These are phyloP conservation scores for Klebsormidium nitens DNA, from an alignment of 139 green algal species.

Conservation along the genomic window DNA sequence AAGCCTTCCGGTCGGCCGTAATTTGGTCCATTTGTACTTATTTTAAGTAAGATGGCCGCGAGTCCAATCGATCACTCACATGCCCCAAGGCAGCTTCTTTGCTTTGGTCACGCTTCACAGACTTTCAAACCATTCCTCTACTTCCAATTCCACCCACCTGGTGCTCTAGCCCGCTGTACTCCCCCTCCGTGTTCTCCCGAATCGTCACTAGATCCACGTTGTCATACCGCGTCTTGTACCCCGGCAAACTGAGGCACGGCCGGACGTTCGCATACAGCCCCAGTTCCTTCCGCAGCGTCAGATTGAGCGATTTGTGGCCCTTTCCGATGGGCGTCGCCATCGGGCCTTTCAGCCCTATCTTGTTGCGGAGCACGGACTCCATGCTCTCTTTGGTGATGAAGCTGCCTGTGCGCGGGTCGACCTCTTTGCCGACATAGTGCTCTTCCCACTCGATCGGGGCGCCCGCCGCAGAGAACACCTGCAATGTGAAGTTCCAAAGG, in stretches of 20 bases:
- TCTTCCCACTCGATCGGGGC: slow-evolving; percentile 86
- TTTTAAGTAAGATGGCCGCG: too few species aligned
- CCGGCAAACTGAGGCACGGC: slow-evolving; percentile 88
- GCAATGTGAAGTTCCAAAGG: too few species aligned
- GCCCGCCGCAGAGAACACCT: slow-evolving; percentile 70
- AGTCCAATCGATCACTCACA: too few species aligned
- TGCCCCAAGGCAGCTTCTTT: too few species aligned
- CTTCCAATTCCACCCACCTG: slow-evolving; percentile 70
- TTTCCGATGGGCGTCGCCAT: slow-evolving; percentile 98
- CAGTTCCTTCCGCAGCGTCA: slow-evolving; percentile 94
- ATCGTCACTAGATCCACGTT: slow-evolving; percentile 92
- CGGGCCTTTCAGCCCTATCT: slow-evolving; percentile 88
- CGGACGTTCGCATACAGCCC: slow-evolving; percentile 93
- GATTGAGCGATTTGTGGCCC: slow-evolving; percentile 83
- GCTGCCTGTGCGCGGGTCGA: slow-evolving; percentile 76
- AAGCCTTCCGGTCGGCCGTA: too few species aligned
- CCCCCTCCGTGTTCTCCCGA: slow-evolving; percentile 95
- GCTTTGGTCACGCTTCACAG: too few species aligned
- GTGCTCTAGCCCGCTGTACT: slow-evolving; percentile 94
- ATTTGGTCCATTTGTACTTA: too few species aligned
- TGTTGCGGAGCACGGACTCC: slow-evolving; percentile 74
- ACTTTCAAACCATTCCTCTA: too few species aligned
- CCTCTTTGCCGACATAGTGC: slow-evolving; percentile 71
- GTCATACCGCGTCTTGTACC: slow-evolving; percentile 94
- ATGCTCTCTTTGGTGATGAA: slow-evolving; percentile 89